A percentile compares a stretch with the other conserved stretches of the same genome.
Conservation (phyloP, 768 basidiomycete genomes). For the Trametes coccinea region DNA sequence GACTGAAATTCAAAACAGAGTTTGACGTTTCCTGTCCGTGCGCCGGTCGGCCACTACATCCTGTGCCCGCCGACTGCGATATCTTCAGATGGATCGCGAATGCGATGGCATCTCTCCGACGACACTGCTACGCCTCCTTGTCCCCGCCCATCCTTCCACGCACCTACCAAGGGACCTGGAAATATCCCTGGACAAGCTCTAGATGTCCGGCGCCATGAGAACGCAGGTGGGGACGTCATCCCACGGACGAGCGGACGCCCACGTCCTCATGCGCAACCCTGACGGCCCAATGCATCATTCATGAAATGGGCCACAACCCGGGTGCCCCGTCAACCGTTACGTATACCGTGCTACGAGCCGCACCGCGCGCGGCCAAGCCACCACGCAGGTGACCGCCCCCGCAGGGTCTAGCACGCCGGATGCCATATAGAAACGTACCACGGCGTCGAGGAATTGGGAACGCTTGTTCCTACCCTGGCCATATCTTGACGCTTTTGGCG, state of each 20-base stretch:
- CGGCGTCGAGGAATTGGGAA: no score
- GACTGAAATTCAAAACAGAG: not conserved
- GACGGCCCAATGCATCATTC: not conserved
- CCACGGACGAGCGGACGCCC: not conserved
- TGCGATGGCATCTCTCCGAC: no score
- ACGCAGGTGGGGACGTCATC: not conserved
- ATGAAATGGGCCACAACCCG: not conserved
- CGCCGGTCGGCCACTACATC: no score
- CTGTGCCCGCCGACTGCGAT: no score
- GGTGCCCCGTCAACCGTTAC: not conserved
- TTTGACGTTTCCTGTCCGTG: conserved; percentile 6
- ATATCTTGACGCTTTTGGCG: no score
- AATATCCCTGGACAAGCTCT: not conserved
- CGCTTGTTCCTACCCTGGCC: no score
- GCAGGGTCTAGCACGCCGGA: not conserved
- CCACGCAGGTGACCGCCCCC: not conserved
- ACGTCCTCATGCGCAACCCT: not conserved
- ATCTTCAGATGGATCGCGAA: no score
- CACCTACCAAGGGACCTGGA: no score
- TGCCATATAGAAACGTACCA: no score
- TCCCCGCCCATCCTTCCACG: no score
- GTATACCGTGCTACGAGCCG: not conserved
- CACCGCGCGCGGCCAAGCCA: not conserved
- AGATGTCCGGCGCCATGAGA: not conserved
- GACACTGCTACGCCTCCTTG: no score